Conservation (phyloP, 1,284 basidiomycete genomes). For the Anthracocystis panici-leucophaei region DNA sequence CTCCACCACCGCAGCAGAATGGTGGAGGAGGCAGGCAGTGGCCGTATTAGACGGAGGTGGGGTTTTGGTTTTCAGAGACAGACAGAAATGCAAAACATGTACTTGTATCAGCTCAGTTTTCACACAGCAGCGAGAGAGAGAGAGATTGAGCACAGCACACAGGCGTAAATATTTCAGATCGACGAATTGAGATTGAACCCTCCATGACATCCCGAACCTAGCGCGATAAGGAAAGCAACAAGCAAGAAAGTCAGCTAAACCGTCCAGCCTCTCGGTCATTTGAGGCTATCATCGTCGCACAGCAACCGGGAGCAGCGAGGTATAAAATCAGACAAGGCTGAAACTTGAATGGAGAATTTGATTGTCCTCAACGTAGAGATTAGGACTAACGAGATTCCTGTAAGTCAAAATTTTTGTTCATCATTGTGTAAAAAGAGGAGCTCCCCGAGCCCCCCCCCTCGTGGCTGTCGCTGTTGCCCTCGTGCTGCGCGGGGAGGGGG, state of each 20-base stretch:
- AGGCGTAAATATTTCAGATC: too few relatives aligned
- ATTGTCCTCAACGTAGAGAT: slow-evolving; percentile 41
- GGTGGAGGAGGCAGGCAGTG: slow-evolving; percentile 2
- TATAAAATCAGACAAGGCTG: slow-evolving; percentile 49
- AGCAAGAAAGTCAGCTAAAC: neutral
- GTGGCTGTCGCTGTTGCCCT: too few relatives aligned
- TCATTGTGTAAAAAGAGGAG: slow-evolving; percentile 13
- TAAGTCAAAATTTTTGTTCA: slow-evolving; percentile 52
- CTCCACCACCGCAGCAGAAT: slow-evolving; percentile 2
- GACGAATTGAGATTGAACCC: too few relatives aligned
- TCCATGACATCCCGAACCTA: too few relatives aligned
- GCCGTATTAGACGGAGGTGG: slow-evolving; percentile 15
- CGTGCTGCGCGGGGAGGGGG: too few relatives aligned
- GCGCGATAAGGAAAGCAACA: too few relatives aligned
- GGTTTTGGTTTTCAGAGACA: neutral
- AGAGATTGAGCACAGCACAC: too few relatives aligned
- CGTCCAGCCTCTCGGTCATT: neutral
- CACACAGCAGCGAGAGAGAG: neutral
- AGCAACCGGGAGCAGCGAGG: neutral
- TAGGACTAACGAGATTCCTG: slow-evolving; percentile 59
- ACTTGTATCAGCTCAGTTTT: slow-evolving; percentile 17
- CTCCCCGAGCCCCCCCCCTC: too few relatives aligned
- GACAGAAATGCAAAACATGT: slow-evolving; percentile 10
- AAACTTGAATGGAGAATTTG: slow-evolving; percentile 57
- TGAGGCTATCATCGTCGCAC: neutral